A percentile compares a stretch with the other conserved stretches of the same genome.
These are phyloP conservation scores for Rosa rugosa DNA, from an alignment of 306 rosid genomes.

Conservation along the genomic window DNA sequence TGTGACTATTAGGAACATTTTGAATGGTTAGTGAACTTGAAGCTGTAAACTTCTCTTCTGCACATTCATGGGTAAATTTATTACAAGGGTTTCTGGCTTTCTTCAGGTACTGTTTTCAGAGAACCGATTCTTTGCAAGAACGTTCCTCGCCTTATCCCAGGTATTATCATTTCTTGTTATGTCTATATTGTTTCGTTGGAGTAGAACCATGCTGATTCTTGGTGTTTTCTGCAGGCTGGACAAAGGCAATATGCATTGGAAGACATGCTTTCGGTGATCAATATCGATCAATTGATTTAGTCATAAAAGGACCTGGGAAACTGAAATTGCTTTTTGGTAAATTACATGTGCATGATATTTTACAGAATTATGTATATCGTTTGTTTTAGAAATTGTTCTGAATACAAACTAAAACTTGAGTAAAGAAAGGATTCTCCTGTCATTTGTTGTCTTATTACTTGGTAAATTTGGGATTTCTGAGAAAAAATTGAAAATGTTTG, in stretches of 20 bases:
- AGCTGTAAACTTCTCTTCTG: conserved; percentile 11
- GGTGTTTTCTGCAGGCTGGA: conserved; percentile 77
- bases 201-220: conserved; percentile 20
- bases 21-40: conserved; percentile 63
- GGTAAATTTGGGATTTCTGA: conserved; percentile 11
- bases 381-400: too few relatives aligned
- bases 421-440: not conserved
- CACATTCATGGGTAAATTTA: conserved; percentile 2
- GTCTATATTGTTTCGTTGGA: conserved; percentile 4
- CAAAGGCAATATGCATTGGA: conserved; percentile 87
- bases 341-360: conserved; percentile 19
- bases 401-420: not conserved
- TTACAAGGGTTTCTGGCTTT: conserved; percentile 11
- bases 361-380: not conserved
- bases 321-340: conserved; percentile 87
- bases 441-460: not conserved
- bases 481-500: conserved; percentile 25
- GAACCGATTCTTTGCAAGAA: conserved; percentile 97
- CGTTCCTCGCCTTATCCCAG: conserved; percentile 91
- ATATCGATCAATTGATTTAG: conserved; percentile 85
- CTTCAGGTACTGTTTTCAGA: conserved; percentile 91
- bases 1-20: conserved; percentile 92
- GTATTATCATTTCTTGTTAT: conserved; percentile 39
- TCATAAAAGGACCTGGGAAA: conserved; percentile 83
- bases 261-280: conserved; percentile 99